Base-by-base conservation (phyloP, 306 rosid genomes). In the Mimosa pudica region DNA sequence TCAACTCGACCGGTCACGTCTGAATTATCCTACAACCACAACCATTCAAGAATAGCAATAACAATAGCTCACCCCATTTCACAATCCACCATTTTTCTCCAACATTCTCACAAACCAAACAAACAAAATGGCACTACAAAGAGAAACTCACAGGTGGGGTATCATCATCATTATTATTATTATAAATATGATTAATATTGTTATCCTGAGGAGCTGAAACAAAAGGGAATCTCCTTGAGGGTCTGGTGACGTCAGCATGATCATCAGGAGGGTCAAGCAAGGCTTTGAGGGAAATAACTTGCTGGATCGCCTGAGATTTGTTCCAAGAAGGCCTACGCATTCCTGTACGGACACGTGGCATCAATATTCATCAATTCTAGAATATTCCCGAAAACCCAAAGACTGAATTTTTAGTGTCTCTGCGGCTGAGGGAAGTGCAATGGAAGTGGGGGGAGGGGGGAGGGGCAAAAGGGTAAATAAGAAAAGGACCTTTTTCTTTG, bases 221-320 rank as follows among this genome's bases (percentile, higher is more conserved):
- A 69, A 77, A 84, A n/a, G 84, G 84, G 49, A 76, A 8, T 86
- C 65, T 85, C 49, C 92, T 32, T 61, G 83, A 79, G 48, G 88
- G 80, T 49, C 87, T 24, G 30, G 30, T 78, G 71, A 93, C 86
- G 77, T 90, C 87, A 74, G 93, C 79, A 45, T 90, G 97, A 47
- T 82, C 86, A 67, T 84, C 90, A 80, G 89, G 4, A 24, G 99
- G 98, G 81, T 96, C 99, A 0, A 91, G 90, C 77, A 96, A 86
- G 3, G 99, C 99, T 85, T 96, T 96, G 69, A 96, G 97, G n/a
- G 91, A 96, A 80, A 96, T 89, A 41, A 96, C 99, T 61, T 96
- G 99, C 85, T 96, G 99, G 86, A 96, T 93, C 88, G 99, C 99
- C 87, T 96, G 99, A 38, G 98, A 96, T 90, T 96, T 96, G 97